Base-by-base conservation (phyloP, 1,139 yeast genomes). In the Geotrichum siamense region DNA sequence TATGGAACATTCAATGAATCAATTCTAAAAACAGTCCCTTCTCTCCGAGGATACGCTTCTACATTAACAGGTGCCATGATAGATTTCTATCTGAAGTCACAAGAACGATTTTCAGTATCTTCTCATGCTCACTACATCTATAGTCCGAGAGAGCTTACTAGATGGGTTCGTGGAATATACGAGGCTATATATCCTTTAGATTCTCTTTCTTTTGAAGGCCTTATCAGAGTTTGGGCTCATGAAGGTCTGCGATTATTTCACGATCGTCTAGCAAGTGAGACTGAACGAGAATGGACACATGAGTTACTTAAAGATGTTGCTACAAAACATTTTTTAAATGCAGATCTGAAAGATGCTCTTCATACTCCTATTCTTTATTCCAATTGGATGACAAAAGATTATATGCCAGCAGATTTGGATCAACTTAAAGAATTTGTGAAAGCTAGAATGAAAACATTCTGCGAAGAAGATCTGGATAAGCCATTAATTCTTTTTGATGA, bases 101-200 rank as follows among this genome's bases (percentile, higher is more conserved):
- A 67, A 40, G 47, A 53, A 0, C 51, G 58, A 2, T 75, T 82
- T 53, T 61, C 69, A 0, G 45, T 64, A 1, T 44, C 50, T 1
- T 48, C 55, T 0, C 65, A 69, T 17, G 41, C 54, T 2, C 94
- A 84, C 57, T 85, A 86, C 56, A 68, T 84, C 1, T 83, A 82
- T 58, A 82, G 94, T 21, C 97, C 98, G 0, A 77, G 97, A 60
- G 98, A 91, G 57, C 69, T 91, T 21, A 86, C 97, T 0, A 67
- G 97, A 48, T 86, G 96, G 94, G 68, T 78, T 2, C 71, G 83
- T 49, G 95, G 96, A n/a, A 62, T 91, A 1, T 70, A 76, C 43
- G 76, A 75, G 40, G 81, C 82, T 0, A 55, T 82, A 10, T 63
- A 66, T 45, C 60, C 70, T 1, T 52, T 65, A 2, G 68, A 67